A percentile compares a stretch with the other conserved stretches of the same genome.
These are phyloP conservation scores for Russula sp. DNA, from an alignment of 768 basidiomycete species.

Conservation along the genomic window DNA sequence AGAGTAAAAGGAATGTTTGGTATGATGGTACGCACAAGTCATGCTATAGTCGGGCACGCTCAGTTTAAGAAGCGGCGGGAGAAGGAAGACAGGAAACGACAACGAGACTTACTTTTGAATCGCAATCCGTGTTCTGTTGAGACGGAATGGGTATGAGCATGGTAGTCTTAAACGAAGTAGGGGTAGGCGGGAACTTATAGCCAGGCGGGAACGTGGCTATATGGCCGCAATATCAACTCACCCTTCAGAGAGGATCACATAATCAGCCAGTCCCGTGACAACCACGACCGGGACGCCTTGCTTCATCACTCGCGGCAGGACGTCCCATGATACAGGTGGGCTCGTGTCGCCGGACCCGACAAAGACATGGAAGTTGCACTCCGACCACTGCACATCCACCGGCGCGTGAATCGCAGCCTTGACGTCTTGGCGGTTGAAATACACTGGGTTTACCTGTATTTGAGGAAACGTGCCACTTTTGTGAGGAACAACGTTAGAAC, in stretches of 20 bases:
- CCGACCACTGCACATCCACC: constrained; percentile 24
- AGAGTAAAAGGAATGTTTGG: background rate
- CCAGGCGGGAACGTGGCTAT: background rate
- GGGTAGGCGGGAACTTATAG: no score
- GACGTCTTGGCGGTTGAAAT: constrained; percentile 30
- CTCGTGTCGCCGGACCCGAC: constrained; percentile 15
- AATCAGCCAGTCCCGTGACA: constrained; percentile 21
- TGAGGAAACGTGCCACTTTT: constrained; percentile 28
- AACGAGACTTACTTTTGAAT: constrained; percentile 28
- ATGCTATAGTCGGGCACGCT: constrained; percentile 13
- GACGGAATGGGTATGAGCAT: background rate
- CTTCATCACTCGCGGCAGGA: constrained; percentile 26
- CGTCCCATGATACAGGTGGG: background rate
- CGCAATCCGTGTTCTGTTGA: constrained; percentile 18
- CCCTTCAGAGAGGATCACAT: constrained; percentile 24
- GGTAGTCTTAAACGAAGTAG: background rate
- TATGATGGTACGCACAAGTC: constrained; percentile 26
- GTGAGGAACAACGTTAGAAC: background rate
- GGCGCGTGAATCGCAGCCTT: constrained; percentile 30
- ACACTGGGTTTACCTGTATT: constrained; percentile 25
- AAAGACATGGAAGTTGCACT: constrained; percentile 23
- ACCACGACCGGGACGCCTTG: constrained; percentile 19
- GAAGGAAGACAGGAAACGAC: background rate
- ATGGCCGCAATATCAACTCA: constrained; percentile 4
- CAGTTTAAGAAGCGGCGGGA: background rate